Evolutionary conservation across 768 basidiomycete species (phyloP).

Genomic region (Boletellus sp.): DNA sequence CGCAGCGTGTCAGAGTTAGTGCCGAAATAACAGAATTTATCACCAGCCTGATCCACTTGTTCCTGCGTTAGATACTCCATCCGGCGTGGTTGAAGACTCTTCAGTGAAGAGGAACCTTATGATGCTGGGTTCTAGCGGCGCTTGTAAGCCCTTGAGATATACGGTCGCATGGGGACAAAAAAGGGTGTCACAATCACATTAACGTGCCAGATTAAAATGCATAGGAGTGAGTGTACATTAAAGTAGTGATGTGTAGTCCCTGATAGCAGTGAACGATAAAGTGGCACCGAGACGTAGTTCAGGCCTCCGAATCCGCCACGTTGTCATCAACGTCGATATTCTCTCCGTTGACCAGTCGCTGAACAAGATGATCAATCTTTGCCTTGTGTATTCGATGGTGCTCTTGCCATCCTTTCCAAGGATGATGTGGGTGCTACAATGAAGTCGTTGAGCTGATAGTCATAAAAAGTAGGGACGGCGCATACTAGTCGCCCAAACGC

Average conservation of each 20-base stretch:
- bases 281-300: slow-evolving; percentile 13
- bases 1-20: background rate
- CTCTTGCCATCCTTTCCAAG: slow-evolving; percentile 95
- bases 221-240: slow-evolving; percentile 11
- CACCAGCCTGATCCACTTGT: slow-evolving; percentile 55
- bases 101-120: background rate
- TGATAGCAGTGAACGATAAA: background rate
- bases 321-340: slow-evolving; percentile 37
- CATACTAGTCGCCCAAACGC: slow-evolving; percentile 68
- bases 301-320: slow-evolving; percentile 25
- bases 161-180: too few species aligned
- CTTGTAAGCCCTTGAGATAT: too few species aligned
- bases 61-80: slow-evolving; percentile 49
- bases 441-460: background rate
- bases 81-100: background rate
- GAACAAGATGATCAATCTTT: slow-evolving; percentile 78
- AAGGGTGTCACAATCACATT: too few species aligned
- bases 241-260: slow-evolving; percentile 4
- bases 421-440: slow-evolving; percentile 78
- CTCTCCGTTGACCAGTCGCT: slow-evolving; percentile 57
- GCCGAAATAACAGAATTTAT: background rate
- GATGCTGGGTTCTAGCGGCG: too few species aligned
- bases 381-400: slow-evolving; percentile 86
- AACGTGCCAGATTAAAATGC: background rate
- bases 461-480: slow-evolving; percentile 1